Conservation (phyloP, 1,284 basidiomycete species). For the Boletellus deceptivus region DNA sequence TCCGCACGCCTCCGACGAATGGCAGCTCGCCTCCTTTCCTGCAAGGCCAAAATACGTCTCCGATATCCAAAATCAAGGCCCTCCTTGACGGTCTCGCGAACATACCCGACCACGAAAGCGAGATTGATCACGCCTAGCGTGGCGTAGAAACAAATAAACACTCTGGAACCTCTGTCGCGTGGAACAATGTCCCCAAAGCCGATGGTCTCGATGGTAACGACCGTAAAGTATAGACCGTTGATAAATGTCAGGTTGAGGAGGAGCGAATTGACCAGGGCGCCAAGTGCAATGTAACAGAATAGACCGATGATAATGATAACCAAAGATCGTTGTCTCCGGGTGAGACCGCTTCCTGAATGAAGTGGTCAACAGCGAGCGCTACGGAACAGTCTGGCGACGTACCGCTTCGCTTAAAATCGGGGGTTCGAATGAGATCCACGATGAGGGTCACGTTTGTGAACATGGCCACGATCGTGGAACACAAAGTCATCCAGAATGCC, state of each 20-base stretch:
- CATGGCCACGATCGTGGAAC: slow-evolving; percentile 68
- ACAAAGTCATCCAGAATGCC: slow-evolving; percentile 80
- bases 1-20: slow-evolving; percentile 41
- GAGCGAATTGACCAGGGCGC: slow-evolving; percentile 57
- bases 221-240: slow-evolving; percentile 67
- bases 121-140: slow-evolving; percentile 61
- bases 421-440: slow-evolving; percentile 57
- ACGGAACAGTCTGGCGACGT: slow-evolving; percentile 13
- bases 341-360: slow-evolving; percentile 68
- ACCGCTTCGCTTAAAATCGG: slow-evolving; percentile 70
- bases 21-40: slow-evolving; percentile 40
- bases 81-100: slow-evolving; percentile 72
- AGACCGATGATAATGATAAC: slow-evolving; percentile 76
- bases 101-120: slow-evolving; percentile 63
- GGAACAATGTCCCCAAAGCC: slow-evolving; percentile 81
- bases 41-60: slow-evolving; percentile 45
- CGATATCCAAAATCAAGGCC: slow-evolving; percentile 60
- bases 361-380: neutral
- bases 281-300: slow-evolving; percentile 71
- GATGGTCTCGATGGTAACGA: slow-evolving; percentile 71
- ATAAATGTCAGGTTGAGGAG: slow-evolving; percentile 64
- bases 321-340: slow-evolving; percentile 75
- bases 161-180: slow-evolving; percentile 42
- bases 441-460: slow-evolving; percentile 72
- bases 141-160: slow-evolving; percentile 60